Base-by-base conservation (phyloP, 768 basidiomycete species). In the Boletus pseudopeckii region DNA sequence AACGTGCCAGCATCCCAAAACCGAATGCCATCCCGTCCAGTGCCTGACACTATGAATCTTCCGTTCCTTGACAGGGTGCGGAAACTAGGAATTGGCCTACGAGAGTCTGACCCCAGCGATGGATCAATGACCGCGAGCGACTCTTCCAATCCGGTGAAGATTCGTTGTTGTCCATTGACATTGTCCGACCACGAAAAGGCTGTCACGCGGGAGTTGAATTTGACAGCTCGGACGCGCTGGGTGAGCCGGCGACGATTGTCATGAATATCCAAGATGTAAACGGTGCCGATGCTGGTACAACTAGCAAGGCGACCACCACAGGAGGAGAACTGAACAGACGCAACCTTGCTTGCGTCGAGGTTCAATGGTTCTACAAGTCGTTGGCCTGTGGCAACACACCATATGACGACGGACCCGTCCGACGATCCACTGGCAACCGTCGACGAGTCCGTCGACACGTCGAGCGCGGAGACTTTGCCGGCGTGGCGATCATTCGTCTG, bases 1-100 rank as follows among this genome's bases (percentile, higher is more conserved):
- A 56, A 56, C 5, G 46, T 48, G 6, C 30, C 36, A 36, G 53
- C 44, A 30, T 56, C 55, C 54, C 42, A 39, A 40, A 56, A 56
- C 24, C 42, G 47, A 32, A 49, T 32, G 1, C 46, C 53, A 18
- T 28, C 36, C 6, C 45, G 30, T 37, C 9, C 22, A 28, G 28
- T 30, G 8, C 42, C 33, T n/a, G 47, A 48, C 10, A 56, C 55
- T 0, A 56, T 18, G 18, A 56, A 56, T n/a, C 48, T 56, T 0
- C 46, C 52, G 13, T 55, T 54, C 13, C 22, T 33, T 10, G 55
- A 50, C 13, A 55, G 20, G n/a, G 14, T 0, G 14, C 36, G 52
- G 20, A 55, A 44, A 38, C 46, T 8, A 10, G 36, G 41, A 11
- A 48, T 34, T 17, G 33, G 34, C 10, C 28, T 42, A 17, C 34